These are phyloP conservation scores for Leccinum imitatum DNA, from an alignment of 768 basidiomycete genomes.

Conservation along the genomic window DNA sequence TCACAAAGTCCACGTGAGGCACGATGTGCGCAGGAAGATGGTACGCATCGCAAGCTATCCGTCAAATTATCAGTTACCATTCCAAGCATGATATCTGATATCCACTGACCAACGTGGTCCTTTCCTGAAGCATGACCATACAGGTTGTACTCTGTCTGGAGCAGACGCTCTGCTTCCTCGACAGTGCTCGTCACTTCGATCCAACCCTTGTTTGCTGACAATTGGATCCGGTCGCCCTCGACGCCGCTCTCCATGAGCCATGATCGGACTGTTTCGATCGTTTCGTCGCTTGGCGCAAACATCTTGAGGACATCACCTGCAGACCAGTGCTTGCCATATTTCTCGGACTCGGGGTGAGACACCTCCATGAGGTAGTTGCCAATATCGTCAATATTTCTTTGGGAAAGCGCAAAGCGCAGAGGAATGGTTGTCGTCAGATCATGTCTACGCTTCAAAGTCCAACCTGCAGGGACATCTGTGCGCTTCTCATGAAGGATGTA, in stretches of 20 bases:
- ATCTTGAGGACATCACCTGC: slow-evolving; percentile 23
- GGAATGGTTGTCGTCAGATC: slow-evolving; percentile 30
- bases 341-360: slow-evolving; percentile 33
- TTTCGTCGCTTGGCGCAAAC: slow-evolving; percentile 31
- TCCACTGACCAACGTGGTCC: slow-evolving; percentile 29
- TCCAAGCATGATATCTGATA: neutral
- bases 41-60: slow-evolving; percentile 35
- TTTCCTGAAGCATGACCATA: slow-evolving; percentile 30
- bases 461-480: slow-evolving; percentile 34
- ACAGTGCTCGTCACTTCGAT: slow-evolving; percentile 30
- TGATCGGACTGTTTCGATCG: slow-evolving; percentile 23
- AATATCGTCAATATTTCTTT: slow-evolving; percentile 31
- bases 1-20: slow-evolving; percentile 36
- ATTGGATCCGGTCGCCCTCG: slow-evolving; percentile 18
- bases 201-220: slow-evolving; percentile 25
- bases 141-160: slow-evolving; percentile 35
- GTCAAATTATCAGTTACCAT: neutral
- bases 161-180: slow-evolving; percentile 34
- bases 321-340: slow-evolving; percentile 36
- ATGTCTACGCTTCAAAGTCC: slow-evolving; percentile 40
- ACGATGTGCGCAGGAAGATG: slow-evolving; percentile 32
- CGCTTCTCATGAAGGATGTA: slow-evolving; percentile 42
- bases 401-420: slow-evolving; percentile 33
- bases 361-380: slow-evolving; percentile 32
- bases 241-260: slow-evolving; percentile 34